Percentiles rank a stretch among this genome's conserved stretches.
phyloP scores from a whole-genome alignment of 164 flowering plant genomes.

The Aristolochia contorta region DNA sequence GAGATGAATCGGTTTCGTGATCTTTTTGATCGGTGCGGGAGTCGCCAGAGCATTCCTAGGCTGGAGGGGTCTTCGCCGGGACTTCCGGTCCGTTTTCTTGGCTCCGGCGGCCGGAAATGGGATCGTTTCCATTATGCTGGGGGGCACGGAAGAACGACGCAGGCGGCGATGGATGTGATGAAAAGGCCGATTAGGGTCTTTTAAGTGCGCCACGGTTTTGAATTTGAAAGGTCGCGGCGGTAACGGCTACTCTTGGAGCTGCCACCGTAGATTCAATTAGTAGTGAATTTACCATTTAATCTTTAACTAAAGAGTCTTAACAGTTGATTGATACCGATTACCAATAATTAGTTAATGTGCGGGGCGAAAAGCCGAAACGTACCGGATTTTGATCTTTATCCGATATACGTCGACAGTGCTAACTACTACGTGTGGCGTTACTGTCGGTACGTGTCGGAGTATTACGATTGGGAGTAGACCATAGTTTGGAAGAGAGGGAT shows the following conservation, averaged over 20 bases:
- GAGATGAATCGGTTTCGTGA: conserved; percentile 8
- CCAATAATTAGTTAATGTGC: background rate
- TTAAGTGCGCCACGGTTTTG: background rate
- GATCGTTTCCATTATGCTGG: conserved; percentile 17
- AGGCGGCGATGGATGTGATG: background rate
- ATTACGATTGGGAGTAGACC: no score
- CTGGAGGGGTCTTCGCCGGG: conserved; percentile 43
- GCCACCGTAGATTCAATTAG: no score
- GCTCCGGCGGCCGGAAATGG: conserved; percentile 17
- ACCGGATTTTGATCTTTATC: no score
- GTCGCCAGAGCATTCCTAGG: conserved; percentile 26
- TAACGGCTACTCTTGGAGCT: conserved; percentile 3
- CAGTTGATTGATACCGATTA: no score
- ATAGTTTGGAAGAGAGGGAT: no score
- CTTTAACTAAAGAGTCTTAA: no score
- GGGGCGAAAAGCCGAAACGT: no score
- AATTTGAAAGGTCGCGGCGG: conserved; percentile 2
- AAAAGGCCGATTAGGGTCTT: background rate
- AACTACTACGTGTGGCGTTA: no score
- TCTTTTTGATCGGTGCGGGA: conserved; percentile 6
- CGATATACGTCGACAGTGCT: no score
- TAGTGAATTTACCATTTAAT: no score
- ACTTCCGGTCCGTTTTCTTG: conserved; percentile 13
- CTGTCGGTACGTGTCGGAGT: no score
- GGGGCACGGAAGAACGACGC: background rate